Conservation (phyloP, 1,139 yeast genomes). For the Taphrina populina region DNA sequence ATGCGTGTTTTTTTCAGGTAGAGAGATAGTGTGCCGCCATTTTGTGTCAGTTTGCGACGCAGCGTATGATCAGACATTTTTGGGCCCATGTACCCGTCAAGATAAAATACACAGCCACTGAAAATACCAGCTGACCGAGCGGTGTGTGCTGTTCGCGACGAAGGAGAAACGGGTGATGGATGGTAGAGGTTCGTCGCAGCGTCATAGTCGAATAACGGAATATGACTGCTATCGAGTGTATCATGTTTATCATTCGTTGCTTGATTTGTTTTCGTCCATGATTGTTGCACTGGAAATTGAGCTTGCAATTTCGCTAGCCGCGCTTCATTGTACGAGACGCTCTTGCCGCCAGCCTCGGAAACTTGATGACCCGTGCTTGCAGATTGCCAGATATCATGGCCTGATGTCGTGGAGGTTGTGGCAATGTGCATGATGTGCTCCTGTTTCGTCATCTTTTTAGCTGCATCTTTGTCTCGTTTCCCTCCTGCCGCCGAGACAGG, state of each 20-base stretch:
- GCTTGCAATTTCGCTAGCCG: slow-evolving; percentile 23
- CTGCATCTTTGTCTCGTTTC: slow-evolving; percentile 4
- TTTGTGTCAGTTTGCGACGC: slow-evolving; percentile 8
- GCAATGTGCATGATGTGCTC: slow-evolving; percentile 30
- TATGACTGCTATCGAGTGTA: slow-evolving; percentile 7
- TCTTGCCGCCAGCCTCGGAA: slow-evolving; percentile 23
- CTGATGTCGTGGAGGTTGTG: slow-evolving; percentile 15
- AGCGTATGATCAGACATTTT: slow-evolving; percentile 22
- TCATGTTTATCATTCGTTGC: no score
- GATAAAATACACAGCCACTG: slow-evolving; percentile 28
- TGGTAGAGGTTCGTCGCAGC: slow-evolving; percentile 4
- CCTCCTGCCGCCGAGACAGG: neutral
- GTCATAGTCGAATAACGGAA: slow-evolving; percentile 10
- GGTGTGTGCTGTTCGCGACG: neutral
- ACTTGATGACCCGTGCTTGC: slow-evolving; percentile 30
- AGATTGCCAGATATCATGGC: slow-evolving; percentile 30
- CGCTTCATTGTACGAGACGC: slow-evolving; percentile 24
- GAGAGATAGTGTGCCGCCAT: slow-evolving; percentile 18
- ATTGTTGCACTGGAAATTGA: slow-evolving; percentile 16
- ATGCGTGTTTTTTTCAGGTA: slow-evolving; percentile 18
- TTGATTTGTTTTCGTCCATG: slow-evolving; percentile 1
- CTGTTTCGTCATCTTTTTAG: slow-evolving; percentile 4
- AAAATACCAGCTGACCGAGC: slow-evolving; percentile 18
- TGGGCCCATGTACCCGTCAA: slow-evolving; percentile 30
- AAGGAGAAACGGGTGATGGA: slow-evolving; percentile 7